These are phyloP conservation scores for Kurtzmaniella natalensis DNA, from an alignment of 1,139 yeast species.

Conservation along the genomic window DNA sequence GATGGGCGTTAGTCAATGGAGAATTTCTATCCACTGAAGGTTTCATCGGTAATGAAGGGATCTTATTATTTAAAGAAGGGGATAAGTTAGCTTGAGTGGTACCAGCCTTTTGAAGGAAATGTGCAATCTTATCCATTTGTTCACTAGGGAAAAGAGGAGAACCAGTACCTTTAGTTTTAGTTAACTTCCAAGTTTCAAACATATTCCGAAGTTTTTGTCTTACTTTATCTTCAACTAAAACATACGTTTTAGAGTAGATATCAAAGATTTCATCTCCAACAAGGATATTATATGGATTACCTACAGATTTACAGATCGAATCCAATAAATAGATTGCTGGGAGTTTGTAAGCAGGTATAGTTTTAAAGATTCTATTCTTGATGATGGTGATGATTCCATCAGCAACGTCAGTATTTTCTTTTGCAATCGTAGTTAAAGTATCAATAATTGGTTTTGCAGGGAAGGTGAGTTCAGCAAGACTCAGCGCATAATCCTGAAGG, in stretches of 20 bases:
- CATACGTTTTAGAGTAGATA: constrained; percentile 72
- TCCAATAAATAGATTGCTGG: constrained; percentile 82
- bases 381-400: constrained; percentile 73
- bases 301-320: constrained; percentile 89
- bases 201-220: constrained; percentile 70
- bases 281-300: constrained; percentile 77
- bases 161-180: constrained; percentile 52
- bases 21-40: constrained; percentile 5
- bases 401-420: constrained; percentile 74
- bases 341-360: constrained; percentile 75
- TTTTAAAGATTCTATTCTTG: constrained; percentile 50
- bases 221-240: constrained; percentile 69
- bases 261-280: constrained; percentile 65
- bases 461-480: constrained; percentile 73
- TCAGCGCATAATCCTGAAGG: constrained; percentile 56
- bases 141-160: constrained; percentile 69
- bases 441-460: constrained; percentile 89
- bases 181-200: constrained; percentile 80
- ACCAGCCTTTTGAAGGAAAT: constrained; percentile 41
- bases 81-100: constrained; percentile 1
- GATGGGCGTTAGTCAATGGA: constrained; percentile 20
- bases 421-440: constrained; percentile 81
- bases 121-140: constrained; percentile 69
- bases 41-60: constrained; percentile 5
- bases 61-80: background rate